A percentile compares a stretch with the other conserved stretches of the same genome.
Evolutionary conservation across 495 filamentous ascomycete species (phyloP).

Genomic region (Penicillium simplicissimum): DNA sequence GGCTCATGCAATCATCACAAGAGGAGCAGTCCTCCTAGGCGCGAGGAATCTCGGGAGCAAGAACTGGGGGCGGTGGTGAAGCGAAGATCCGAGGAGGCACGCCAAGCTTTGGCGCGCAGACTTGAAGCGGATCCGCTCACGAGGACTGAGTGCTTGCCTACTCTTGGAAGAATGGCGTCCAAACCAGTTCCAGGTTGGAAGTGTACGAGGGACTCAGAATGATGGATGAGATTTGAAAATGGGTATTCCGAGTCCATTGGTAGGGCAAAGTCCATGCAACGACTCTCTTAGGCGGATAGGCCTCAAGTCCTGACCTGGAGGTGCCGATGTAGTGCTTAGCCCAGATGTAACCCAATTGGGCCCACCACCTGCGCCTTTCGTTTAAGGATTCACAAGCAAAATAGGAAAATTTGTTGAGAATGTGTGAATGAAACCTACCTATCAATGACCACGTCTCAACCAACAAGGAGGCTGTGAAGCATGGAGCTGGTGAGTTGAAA

Average conservation of each 20-base stretch:
- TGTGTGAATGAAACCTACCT: too few relatives aligned
- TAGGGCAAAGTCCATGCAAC: not conserved
- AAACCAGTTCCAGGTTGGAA: too few relatives aligned
- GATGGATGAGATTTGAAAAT: not conserved
- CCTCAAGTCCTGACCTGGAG: not conserved
- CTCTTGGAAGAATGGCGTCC: not conserved
- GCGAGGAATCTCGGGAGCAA: not conserved
- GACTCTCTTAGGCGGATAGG: not conserved
- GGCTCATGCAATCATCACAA: conserved; percentile 2
- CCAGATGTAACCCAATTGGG: not conserved
- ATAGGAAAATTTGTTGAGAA: too few relatives aligned
- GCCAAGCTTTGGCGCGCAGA: conserved; percentile 21
- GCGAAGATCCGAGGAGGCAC: conserved; percentile 3
- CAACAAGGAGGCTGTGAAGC: too few relatives aligned
- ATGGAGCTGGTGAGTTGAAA: too few relatives aligned
- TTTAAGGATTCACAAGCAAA: too few relatives aligned
- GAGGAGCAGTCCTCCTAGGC: not conserved
- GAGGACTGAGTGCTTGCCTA: not conserved
- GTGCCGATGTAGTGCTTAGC: not conserved
- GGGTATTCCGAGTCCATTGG: not conserved
- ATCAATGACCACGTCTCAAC: too few relatives aligned
- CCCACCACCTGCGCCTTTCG: not conserved
- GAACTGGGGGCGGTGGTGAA: conserved; percentile 2
- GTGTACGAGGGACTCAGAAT: not conserved
- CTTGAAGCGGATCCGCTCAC: conserved; percentile 4